Evolutionary conservation across 192 early-diverging fungal species (phyloP).

Genomic region (Podila minutissima): DNA sequence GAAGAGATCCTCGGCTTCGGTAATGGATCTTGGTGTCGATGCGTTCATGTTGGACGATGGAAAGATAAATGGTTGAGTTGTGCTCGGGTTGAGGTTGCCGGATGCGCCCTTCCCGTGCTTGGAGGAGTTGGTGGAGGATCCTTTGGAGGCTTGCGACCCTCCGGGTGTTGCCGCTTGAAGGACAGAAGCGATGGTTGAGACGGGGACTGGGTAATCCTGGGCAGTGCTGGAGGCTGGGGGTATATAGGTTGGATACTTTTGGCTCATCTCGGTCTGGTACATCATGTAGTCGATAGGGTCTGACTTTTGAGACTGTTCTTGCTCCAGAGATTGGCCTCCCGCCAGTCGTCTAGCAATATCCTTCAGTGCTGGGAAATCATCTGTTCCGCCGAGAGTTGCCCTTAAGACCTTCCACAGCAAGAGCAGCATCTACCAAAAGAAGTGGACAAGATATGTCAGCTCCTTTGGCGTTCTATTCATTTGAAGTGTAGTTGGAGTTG

Average conservation of each 20-base stretch:
- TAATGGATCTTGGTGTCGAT: constrained; percentile 56
- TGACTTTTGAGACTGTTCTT: constrained; percentile 56
- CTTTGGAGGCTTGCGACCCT: constrained; percentile 14
- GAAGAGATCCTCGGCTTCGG: constrained; percentile 62
- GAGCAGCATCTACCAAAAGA: constrained; percentile 61
- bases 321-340: constrained; percentile 53
- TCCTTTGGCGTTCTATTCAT: no score
- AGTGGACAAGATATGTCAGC: not conserved
- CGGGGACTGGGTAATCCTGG: constrained; percentile 11
- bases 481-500: no score
- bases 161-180: constrained; percentile 25
- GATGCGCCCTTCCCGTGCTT: constrained; percentile 12
- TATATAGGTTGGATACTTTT: constrained; percentile 72
- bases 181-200: constrained; percentile 24
- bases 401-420: constrained; percentile 77
- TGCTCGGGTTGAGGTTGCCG: constrained; percentile 22
- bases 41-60: constrained; percentile 55
- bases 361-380: constrained; percentile 61
- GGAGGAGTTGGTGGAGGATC: constrained; percentile 7
- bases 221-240: constrained; percentile 31
- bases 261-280: constrained; percentile 63
- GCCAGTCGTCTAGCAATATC: constrained; percentile 54
- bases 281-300: constrained; percentile 70
- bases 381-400: constrained; percentile 64
- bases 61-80: constrained; percentile 55